Evolutionary conservation across 148 eudicot species (phyloP).

Genomic region (Rhododendron ferrugineum): DNA sequence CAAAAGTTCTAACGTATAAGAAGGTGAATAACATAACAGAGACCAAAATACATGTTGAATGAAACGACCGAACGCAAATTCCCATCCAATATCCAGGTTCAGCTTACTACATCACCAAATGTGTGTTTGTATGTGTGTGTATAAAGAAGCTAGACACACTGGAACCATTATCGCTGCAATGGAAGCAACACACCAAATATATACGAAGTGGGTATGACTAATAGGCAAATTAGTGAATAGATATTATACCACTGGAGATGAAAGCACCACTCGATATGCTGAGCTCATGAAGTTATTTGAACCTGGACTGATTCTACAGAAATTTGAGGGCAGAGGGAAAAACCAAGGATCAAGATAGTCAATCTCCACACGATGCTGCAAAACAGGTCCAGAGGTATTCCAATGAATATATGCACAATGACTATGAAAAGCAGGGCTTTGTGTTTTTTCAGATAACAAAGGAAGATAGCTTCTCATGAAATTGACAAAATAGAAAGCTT

Average conservation of each 20-base stretch:
- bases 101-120: background rate
- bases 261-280: conserved; percentile 69
- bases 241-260: conserved; percentile 85
- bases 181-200: background rate
- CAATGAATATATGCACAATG: background rate
- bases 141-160: background rate
- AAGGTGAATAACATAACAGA: background rate
- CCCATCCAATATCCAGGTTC: background rate
- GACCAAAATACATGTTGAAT: background rate
- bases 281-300: conserved; percentile 74
- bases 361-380: conserved; percentile 52
- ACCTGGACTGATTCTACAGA: conserved; percentile 59
- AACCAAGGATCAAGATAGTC: conserved; percentile 69
- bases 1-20: background rate
- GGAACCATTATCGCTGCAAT: background rate
- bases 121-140: no score
- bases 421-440: background rate
- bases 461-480: no score
- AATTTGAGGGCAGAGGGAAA: conserved; percentile 73
- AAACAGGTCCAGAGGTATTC: conserved; percentile 7
- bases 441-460: no score
- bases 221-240: conserved; percentile 11
- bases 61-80: background rate
- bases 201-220: background rate
- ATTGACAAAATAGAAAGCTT: no score